Conservation (phyloP, 2,329 filamentous ascomycete species). For the Trichoderma lentiforme region DNA sequence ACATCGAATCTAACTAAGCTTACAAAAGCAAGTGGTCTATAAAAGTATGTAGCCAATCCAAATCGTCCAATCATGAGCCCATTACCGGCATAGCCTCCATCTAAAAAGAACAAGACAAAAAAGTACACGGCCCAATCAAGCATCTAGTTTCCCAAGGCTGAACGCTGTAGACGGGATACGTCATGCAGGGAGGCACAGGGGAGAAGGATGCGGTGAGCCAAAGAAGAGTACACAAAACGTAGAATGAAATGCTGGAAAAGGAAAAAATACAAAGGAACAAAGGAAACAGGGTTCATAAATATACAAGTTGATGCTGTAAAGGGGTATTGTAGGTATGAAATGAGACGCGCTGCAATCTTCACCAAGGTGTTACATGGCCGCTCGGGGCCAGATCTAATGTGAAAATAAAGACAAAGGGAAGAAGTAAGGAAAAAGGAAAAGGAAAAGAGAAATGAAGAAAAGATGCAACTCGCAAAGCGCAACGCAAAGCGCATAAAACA, state of each 20-base stretch:
- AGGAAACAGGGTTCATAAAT: neutral
- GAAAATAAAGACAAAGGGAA: neutral
- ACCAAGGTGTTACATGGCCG: neutral
- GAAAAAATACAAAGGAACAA: neutral
- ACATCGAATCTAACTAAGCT: neutral
- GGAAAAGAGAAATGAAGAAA: neutral
- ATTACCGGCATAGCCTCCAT: slow-evolving; percentile 10
- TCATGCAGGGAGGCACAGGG: neutral
- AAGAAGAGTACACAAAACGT: neutral
- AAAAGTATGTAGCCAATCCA: neutral
- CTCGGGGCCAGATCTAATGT: neutral
- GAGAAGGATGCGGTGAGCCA: neutral
- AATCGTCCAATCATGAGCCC: slow-evolving; percentile 7
- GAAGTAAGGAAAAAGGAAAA: neutral
- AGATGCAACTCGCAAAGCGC: neutral
- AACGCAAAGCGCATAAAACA: neutral
- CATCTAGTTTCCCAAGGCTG: neutral
- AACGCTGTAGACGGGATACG: neutral
- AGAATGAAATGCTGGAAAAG: neutral
- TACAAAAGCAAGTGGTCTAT: neutral
- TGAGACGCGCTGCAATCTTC: neutral
- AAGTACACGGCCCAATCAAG: neutral
- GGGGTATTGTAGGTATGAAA: slow-evolving; percentile 4
- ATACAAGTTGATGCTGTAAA: neutral
- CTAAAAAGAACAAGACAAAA: neutral